phyloP scores from a whole-genome alignment of 2,329 filamentous ascomycete genomes.

The Microcyclosporella mali region DNA sequence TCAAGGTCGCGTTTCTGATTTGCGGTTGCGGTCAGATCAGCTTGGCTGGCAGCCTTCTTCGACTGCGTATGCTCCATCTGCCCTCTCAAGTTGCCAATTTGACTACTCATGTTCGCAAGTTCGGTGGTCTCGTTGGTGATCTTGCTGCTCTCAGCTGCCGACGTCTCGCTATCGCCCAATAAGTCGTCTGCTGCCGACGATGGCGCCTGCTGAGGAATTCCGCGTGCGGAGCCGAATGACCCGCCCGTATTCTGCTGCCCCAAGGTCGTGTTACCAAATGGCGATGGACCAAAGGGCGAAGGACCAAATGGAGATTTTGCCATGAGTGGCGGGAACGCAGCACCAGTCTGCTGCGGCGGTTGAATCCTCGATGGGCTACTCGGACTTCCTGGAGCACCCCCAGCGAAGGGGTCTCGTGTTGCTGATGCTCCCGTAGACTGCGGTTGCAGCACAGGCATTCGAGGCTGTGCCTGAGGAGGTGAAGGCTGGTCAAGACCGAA shows the following conservation, averaged over 20 bases:
- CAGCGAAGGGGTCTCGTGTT: constrained; percentile 55
- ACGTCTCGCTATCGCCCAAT: constrained; percentile 71
- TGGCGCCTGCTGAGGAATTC: constrained; percentile 28
- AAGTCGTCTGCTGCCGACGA: constrained; percentile 66
- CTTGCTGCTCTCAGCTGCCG: constrained; percentile 75
- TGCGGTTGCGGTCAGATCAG: constrained; percentile 71
- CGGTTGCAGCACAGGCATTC: constrained; percentile 52
- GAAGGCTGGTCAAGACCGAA: constrained; percentile 80
- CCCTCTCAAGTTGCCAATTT: constrained; percentile 81
- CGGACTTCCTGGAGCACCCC: constrained; percentile 45
- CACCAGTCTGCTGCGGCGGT: constrained; percentile 31
- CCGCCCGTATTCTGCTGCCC: constrained; percentile 70
- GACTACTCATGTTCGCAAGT: constrained; percentile 90
- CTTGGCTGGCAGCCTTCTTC: constrained; percentile 72
- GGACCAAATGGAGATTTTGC: constrained; percentile 91
- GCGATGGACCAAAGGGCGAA: constrained; percentile 33
- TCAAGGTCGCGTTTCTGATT: constrained; percentile 93
- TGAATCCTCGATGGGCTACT: constrained; percentile 44
- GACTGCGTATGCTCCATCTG: constrained; percentile 91
- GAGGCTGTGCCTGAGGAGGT: constrained; percentile 36
- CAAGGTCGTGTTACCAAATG: constrained; percentile 35
- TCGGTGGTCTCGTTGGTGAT: constrained; percentile 85
- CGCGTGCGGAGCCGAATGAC: constrained; percentile 31
- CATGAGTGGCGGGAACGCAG: constrained; percentile 77
- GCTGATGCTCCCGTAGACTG: constrained; percentile 70